Conservation (phyloP, 208 protist species). For the Acanthamoeba castellanii region DNA sequence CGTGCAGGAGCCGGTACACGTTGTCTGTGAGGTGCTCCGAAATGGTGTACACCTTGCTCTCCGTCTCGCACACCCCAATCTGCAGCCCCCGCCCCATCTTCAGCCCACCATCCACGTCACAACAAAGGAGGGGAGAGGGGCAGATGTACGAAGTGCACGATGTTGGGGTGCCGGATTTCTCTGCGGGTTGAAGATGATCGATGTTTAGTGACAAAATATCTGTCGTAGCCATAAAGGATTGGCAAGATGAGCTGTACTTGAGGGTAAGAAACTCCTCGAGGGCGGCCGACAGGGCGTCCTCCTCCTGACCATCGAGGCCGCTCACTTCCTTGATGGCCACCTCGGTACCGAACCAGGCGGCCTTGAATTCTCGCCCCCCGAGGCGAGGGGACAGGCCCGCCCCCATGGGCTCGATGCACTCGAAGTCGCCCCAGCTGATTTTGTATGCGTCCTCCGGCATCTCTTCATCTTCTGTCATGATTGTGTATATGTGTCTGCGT, state of each 20-base stretch:
- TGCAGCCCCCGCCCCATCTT: not conserved
- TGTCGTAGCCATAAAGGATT: not conserved
- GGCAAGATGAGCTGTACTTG: not conserved
- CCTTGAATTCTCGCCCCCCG: not conserved
- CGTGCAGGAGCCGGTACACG: not conserved
- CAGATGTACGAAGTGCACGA: conserved; percentile 14
- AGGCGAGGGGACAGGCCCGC: not conserved
- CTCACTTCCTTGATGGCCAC: not conserved
- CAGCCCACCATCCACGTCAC: too few relatives aligned
- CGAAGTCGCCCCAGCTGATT: conserved; percentile 39
- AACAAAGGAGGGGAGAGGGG: not conserved
- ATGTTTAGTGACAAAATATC: too few relatives aligned
- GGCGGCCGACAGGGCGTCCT: not conserved
- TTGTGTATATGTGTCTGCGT: not conserved
- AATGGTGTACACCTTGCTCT: not conserved
- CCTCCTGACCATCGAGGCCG: not conserved
- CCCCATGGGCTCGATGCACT: not conserved
- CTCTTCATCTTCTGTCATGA: not conserved
- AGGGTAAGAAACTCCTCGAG: not conserved
- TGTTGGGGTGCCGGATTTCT: conserved; percentile 38
- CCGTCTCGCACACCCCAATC: conserved; percentile 11
- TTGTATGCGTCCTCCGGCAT: conserved; percentile 11
- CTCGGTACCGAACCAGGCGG: not conserved
- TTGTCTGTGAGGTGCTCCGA: conserved; percentile 10
- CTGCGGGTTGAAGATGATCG: not conserved